Conservation (phyloP, 257 asterid species). For the Coffea canephora region DNA sequence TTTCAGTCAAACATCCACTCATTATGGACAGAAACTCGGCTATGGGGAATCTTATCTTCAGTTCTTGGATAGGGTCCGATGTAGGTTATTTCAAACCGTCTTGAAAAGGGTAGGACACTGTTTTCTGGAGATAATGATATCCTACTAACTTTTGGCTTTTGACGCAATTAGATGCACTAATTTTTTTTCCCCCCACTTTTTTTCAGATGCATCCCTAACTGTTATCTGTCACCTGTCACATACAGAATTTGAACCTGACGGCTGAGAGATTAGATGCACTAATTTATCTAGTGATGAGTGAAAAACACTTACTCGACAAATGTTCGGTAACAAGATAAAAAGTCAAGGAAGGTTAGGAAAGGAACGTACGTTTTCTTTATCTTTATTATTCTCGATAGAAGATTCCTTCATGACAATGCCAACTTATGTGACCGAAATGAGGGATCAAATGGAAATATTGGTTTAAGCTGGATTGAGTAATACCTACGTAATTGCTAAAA, state of each 20-base stretch:
- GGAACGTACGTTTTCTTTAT: not conserved
- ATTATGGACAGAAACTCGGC: not conserved
- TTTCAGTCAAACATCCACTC: not conserved
- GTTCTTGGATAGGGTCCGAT: not conserved
- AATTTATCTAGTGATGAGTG: not conserved
- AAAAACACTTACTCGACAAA: not conserved
- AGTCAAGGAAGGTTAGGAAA: not conserved
- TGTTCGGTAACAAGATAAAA: not conserved
- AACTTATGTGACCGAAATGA: not conserved
- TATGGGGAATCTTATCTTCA: not conserved
- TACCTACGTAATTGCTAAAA: not conserved
- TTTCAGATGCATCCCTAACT: too few species aligned
- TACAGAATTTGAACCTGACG: too few species aligned
- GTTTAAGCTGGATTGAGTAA: not conserved
- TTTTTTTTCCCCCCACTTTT: not conserved
- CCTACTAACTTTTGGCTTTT: not conserved
- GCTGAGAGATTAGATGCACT: not conserved
- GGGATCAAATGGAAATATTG: not conserved
- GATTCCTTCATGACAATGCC: slow-evolving; percentile 1
- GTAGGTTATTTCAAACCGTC: not conserved
- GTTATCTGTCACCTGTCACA: too few species aligned
- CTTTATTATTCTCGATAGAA: not conserved
- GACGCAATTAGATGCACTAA: not conserved
- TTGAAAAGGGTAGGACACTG: not conserved
- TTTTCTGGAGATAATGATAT: not conserved